Base-by-base conservation (phyloP, 2,329 filamentous ascomycete genomes). In the Fusarium solani-melongenae region DNA sequence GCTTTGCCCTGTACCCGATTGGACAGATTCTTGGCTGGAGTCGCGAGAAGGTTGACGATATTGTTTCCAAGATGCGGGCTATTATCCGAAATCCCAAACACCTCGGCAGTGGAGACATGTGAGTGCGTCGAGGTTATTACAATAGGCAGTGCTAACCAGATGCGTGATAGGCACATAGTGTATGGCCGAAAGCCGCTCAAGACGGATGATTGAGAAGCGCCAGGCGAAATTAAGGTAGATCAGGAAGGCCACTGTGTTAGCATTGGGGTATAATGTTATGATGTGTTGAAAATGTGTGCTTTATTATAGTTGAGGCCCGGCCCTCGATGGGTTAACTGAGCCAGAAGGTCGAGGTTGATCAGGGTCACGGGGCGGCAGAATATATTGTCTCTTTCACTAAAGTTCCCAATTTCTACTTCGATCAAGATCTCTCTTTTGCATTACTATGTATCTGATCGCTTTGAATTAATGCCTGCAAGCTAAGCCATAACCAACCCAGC, bases 21-120 rank as follows among this genome's bases (percentile, higher is more conserved):
- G 67, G 67, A 0, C 64, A 70, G 27, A 67, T 70, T 6, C 59
- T 70, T 3, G 67, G 64, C 1, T 70, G 67, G 67, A 67, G 58
- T 4, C 41, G 34, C 2, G 64, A 70, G 20, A 59, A 70, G 11
- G 64, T 70, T 0, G 34, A 67, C 14, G 64, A 49, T 10, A 59
- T 70, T 10, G 67, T 70, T 8, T 60, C 38, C 2, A 64, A 64
- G 27, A 70, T 70, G 55, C 53, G 67, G 6, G 44, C 67, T 11
- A 62, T 46, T 14, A 46, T 70, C 11, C 24, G 27, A 2, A 70
- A 70, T 8, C 64, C 53, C 0, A 70, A 51, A 14, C 41, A 70
- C 6, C 29, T 70, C 2, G 36, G 36, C 6, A 67, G 46, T 10
- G 59, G 36, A 6, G 67, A 64, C 4, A 67, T 70, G 67, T 63